A percentile compares a stretch with the other conserved stretches of the same genome.
phyloP scores from a whole-genome alignment of 73 alveolate species.

The Paramecium octaurelia region DNA sequence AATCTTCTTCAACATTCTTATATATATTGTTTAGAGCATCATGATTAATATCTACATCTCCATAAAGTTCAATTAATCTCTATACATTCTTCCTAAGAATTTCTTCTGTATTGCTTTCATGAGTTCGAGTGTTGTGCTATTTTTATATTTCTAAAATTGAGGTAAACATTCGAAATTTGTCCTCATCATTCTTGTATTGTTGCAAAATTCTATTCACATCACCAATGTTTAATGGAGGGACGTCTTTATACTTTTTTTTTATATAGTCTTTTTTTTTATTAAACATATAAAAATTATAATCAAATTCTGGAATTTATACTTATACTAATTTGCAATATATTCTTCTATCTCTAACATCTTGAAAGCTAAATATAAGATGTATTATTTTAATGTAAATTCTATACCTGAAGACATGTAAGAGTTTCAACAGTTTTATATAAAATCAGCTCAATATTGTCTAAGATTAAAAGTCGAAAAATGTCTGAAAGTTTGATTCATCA shows the following conservation, averaged over 20 bases:
- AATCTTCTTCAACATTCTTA: not conserved
- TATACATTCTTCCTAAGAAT: slow-evolving; percentile 2
- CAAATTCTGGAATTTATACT: not conserved
- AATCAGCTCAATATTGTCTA: not conserved
- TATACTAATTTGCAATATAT: not conserved
- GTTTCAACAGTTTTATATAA: not conserved
- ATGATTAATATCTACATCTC: slow-evolving; percentile 18
- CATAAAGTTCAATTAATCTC: slow-evolving; percentile 36
- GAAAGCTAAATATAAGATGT: too few species aligned
- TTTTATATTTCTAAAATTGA: not conserved
- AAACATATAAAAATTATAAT: not conserved
- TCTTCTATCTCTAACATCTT: too few species aligned
- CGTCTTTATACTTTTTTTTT: slow-evolving; percentile 41
- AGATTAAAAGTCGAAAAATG: too few species aligned
- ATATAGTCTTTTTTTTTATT: slow-evolving; percentile 36
- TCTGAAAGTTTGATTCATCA: not conserved
- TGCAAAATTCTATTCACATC: slow-evolving; percentile 32
- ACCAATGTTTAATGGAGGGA: slow-evolving; percentile 12
- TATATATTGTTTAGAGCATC: slow-evolving; percentile 38
- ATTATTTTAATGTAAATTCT: too few species aligned
- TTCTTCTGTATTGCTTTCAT: not conserved
- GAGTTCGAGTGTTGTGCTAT: not conserved
- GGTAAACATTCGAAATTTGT: not conserved
- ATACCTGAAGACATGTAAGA: not conserved
- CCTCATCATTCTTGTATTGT: not conserved